A percentile compares a stretch with the other conserved stretches of the same genome.
Conservation (phyloP, 2,329 filamentous ascomycete species). For the Colletotrichum godetiae region DNA sequence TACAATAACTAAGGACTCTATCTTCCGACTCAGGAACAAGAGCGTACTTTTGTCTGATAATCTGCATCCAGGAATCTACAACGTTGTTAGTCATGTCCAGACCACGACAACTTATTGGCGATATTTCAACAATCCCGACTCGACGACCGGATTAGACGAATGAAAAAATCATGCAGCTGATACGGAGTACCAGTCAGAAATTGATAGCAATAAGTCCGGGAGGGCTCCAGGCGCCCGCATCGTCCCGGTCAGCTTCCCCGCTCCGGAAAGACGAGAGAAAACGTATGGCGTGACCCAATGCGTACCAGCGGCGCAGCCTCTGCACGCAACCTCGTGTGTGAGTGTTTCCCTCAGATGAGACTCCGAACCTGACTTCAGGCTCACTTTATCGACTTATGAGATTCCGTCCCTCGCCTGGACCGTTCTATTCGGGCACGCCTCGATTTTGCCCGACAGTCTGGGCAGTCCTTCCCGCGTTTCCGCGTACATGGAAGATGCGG, state of each 20-base stretch:
- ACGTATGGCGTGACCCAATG: not conserved
- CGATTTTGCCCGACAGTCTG: not conserved
- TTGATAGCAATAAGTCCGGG: not conserved
- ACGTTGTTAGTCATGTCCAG: too few species aligned
- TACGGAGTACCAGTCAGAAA: not conserved
- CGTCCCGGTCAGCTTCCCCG: not conserved
- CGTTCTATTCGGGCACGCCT: not conserved
- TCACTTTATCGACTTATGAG: not conserved
- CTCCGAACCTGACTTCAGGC: too few species aligned
- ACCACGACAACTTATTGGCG: too few species aligned
- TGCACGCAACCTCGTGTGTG: not conserved
- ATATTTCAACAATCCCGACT: not conserved
- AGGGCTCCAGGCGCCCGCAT: not conserved
- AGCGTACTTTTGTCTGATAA: too few species aligned
- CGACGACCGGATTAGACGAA: not conserved
- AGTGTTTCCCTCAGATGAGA: not conserved
- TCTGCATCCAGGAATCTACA: too few species aligned
- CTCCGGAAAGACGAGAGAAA: not conserved
- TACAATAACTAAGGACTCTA: too few species aligned
- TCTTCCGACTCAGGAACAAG: too few species aligned
- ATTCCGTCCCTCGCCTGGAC: not conserved
- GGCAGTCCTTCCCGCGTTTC: not conserved
- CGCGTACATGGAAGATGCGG: not conserved
- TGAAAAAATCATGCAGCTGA: too few species aligned
- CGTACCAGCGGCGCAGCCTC: not conserved